Evolutionary conservation across 2,329 filamentous ascomycete genomes (phyloP), one percentile per base, ranked within the genome.

Genomic region (Claviceps fusiformis): DNA sequence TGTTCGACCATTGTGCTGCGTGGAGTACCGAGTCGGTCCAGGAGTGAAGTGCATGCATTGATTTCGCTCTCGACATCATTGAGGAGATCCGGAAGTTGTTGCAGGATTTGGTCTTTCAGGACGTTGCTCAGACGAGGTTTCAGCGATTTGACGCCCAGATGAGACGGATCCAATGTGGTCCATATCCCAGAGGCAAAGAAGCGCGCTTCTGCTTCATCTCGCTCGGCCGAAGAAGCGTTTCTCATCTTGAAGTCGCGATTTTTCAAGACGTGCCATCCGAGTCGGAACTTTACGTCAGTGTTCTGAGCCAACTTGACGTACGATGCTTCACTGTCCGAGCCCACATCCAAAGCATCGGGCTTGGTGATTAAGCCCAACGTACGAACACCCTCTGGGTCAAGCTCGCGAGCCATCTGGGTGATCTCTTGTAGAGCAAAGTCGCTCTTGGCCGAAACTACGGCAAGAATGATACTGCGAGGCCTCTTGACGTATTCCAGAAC

Each of bases 341-440:
- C 62, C 2, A 48, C 53, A 41, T 55, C 55, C 11, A 61, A 44
- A 5, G 59, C 64, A 58, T 82, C 78, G 0, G 77, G 77, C 62
- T 82, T 81, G 0, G 80, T 82, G 59, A 82, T 75, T 56, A 82
- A 71, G 9, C 78, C 78, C 2, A 82, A 62, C 0, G 78, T 81
- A 6, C 78, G 74, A 1, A 45, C 31, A 1, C 71, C 65, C 15
- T 45, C 19, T 2, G 56, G 56, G 17, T 57, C 54, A 15, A 54
- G 33, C 41, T 56, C 29, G 0, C 54, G 54, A 3, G 51, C 51
- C 0, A 61, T 33, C 37, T 60, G 44, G 5, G 56, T 53, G 1
- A 78, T 71, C 10, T 73, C 68, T 60, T 87, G 82, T 31, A 81
- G 76, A 7, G 78, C 77, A 59, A 75, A 75, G 56, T 85, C 77